A percentile compares a stretch with the other conserved stretches of the same genome.
Evolutionary conservation across 2,329 filamentous ascomycete species (phyloP).

Genomic region (Phialocephala subalpina): DNA sequence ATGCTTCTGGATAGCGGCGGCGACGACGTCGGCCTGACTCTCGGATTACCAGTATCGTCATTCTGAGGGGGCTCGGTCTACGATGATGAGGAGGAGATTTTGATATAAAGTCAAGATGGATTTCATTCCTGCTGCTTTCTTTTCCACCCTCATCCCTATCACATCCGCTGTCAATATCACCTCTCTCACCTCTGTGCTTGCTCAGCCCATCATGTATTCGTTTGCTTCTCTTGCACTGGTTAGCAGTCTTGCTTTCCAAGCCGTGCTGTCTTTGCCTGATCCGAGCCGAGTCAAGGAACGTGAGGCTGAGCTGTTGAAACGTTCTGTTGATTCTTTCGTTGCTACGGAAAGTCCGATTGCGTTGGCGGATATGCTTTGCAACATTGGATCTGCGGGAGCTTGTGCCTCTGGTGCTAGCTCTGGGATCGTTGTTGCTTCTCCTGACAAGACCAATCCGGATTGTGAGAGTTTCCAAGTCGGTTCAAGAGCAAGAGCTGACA

Average conservation of each 20-base stretch:
- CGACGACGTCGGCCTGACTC: constrained; percentile 29
- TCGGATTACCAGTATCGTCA: background rate
- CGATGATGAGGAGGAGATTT: background rate
- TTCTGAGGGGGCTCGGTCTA: background rate
- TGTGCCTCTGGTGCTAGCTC: constrained; percentile 54
- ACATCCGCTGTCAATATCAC: constrained; percentile 34
- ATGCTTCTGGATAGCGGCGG: constrained; percentile 22
- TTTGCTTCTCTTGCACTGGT: constrained; percentile 59
- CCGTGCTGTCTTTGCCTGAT: constrained; percentile 56
- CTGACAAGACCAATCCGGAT: constrained; percentile 60
- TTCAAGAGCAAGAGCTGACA: constrained; percentile 16
- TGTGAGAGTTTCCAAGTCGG: constrained; percentile 50
- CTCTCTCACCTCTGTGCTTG: constrained; percentile 16
- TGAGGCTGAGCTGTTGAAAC: constrained; percentile 51
- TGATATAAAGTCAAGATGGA: constrained; percentile 40
- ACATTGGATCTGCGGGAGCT: constrained; percentile 64
- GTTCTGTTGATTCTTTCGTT: constrained; percentile 61
- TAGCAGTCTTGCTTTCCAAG: constrained; percentile 59
- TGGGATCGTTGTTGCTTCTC: constrained; percentile 65
- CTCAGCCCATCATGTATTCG: constrained; percentile 56
- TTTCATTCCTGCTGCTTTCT: constrained; percentile 28
- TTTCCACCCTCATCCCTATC: constrained; percentile 34
- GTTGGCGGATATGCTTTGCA: constrained; percentile 61
- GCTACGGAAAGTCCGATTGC: constrained; percentile 60
- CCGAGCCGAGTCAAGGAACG: constrained; percentile 42